Conservation (phyloP, 2,329 filamentous ascomycete genomes). For the Nemania serpens region DNA sequence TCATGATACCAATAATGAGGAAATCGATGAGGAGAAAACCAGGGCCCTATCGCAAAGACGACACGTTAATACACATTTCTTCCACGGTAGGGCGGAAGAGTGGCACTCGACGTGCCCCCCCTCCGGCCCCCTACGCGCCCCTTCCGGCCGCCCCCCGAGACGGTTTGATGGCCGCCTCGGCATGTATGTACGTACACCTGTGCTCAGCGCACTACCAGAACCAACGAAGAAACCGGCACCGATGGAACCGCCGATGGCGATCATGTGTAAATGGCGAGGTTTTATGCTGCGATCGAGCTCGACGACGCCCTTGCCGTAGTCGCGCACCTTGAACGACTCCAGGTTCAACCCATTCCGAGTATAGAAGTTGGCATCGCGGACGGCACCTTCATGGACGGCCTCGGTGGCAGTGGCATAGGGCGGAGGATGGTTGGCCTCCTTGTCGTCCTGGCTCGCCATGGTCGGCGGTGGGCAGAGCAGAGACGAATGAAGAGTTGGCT, state of each 20-base stretch:
- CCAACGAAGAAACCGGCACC: constrained; percentile 67
- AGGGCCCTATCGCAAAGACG: constrained; percentile 42
- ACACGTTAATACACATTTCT: constrained; percentile 6
- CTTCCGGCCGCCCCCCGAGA: too few relatives aligned
- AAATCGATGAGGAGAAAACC: constrained; percentile 54
- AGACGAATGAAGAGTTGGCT: not conserved
- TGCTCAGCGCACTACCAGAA: constrained; percentile 55
- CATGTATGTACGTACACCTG: constrained; percentile 46
- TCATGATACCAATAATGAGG: constrained; percentile 62
- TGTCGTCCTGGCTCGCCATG: constrained; percentile 39
- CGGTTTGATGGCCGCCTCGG: too few relatives aligned
- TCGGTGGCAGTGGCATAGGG: constrained; percentile 27
- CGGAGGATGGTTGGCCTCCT: constrained; percentile 36
- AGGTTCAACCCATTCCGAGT: constrained; percentile 49
- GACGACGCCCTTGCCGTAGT: constrained; percentile 42
- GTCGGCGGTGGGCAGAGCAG: constrained; percentile 5
- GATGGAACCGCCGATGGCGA: constrained; percentile 60
- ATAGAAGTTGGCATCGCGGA: constrained; percentile 38
- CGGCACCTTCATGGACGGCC: constrained; percentile 27
- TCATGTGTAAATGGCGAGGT: constrained; percentile 57
- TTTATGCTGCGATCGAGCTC: constrained; percentile 51
- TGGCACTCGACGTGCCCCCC: not conserved
- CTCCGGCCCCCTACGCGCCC: too few relatives aligned
- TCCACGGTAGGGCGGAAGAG: not conserved
- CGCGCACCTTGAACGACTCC: constrained; percentile 49